Base-by-base conservation (phyloP, 2,329 filamentous ascomycete genomes). In the Aspergillus caelatus region DNA sequence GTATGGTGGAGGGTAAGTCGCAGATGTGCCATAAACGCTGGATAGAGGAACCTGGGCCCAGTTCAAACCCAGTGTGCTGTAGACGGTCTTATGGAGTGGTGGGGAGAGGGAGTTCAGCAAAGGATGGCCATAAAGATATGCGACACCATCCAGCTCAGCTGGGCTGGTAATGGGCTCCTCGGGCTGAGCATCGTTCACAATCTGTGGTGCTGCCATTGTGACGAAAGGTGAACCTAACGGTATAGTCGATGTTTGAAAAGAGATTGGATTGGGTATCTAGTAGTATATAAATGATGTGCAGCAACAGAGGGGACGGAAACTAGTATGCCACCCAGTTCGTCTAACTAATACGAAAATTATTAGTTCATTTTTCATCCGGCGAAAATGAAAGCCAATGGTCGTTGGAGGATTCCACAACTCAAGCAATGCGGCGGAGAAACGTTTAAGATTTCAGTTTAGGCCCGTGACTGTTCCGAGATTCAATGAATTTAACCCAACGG, bases 51-150 rank as follows among this genome's bases (percentile, higher is more conserved):
- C 77, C 70, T 86, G 84, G 30, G 76, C 76, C 84, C 85, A 87
- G 63, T 82, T 81, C 63, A 85, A 74, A 4, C 80, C 81, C 39
- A 85, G 70, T n/a, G 74, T 72, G 48, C 82, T 75, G 75, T 84
- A 87, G 63, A 86, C 79, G 3, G 84, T 85, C 62, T 83, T 78
- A 71, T 87, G 85, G 11, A 87, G 76, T 3, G 83, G 74, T 8
- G 85, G 85, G 1, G 84, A 86, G 69, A 85, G 79, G 7, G 84
- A 86, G 69, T 87, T 85, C 43, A 84, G 79, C 53, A 87, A 84
- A 0, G 75, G 85, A 71, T 85, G 82, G 61, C 85, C 85, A 65
- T 86, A 86, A 26, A 87, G 81, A 67, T 86, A 86, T 65, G 83
- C 84, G 67, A 84, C 80, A 28, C 81, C 78, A 66, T 85, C 81